Conservation (phyloP, 441 rosid species). For the Pelargonium hybrid region DNA sequence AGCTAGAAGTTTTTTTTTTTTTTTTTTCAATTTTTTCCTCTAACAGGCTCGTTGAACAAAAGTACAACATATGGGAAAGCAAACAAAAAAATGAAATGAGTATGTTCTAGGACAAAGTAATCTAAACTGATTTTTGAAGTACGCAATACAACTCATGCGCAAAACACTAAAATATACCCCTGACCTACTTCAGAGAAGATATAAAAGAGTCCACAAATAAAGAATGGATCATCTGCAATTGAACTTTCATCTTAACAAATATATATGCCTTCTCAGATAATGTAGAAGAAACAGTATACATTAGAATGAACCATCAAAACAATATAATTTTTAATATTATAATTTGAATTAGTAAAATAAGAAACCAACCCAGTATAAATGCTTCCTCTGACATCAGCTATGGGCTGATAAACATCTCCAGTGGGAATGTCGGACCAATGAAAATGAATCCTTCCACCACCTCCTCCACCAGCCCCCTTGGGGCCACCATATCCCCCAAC, state of each 20-base stretch:
- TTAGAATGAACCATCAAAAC: neutral
- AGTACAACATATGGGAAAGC: neutral
- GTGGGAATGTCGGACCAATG: constrained; percentile 97
- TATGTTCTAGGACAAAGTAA: too few species aligned
- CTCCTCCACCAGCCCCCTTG: constrained; percentile 88
- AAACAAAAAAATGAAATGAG: neutral
- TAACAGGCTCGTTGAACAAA: neutral
- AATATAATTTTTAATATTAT: neutral
- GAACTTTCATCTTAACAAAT: neutral
- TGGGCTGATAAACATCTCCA: constrained; percentile 98
- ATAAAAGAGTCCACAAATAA: too few species aligned
- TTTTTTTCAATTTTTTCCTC: neutral
- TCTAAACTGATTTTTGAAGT: too few species aligned
- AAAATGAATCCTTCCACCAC: constrained; percentile 99
- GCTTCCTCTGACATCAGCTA: constrained; percentile 74
- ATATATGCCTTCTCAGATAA: neutral
- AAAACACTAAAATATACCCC: neutral
- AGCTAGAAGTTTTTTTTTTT: neutral
- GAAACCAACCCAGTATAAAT: constrained; percentile 56
- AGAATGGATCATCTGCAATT: neutral
- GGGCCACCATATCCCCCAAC: constrained; percentile 84
- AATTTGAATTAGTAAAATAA: constrained; percentile 10
- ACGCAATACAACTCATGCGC: too few species aligned
- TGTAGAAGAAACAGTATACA: constrained; percentile 1
- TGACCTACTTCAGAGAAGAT: neutral